Percentiles rank a stretch among this genome's conserved stretches.
These are phyloP conservation scores for Apiospora hydei DNA, from an alignment of 2,329 filamentous ascomycete species.

Conservation along the genomic window DNA sequence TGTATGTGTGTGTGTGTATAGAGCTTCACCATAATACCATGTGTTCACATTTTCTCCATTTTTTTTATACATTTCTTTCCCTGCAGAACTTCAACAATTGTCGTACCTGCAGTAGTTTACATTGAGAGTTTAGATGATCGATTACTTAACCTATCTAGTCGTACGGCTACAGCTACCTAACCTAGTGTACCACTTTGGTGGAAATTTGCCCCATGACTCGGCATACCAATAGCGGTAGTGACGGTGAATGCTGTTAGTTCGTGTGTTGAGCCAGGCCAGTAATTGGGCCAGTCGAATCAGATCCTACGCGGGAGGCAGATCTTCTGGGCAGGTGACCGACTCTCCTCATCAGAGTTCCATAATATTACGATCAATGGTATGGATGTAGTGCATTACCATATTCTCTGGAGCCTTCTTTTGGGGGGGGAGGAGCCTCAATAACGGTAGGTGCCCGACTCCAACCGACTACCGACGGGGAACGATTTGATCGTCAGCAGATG, in stretches of 20 bases:
- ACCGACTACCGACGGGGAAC: not conserved
- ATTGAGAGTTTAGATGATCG: slow-evolving; percentile 16
- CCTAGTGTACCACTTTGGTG: not conserved
- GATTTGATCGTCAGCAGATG: not conserved
- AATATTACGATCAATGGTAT: not conserved
- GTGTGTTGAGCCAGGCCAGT: not conserved
- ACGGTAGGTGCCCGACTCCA: no score
- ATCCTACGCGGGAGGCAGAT: not conserved
- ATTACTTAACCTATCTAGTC: not conserved
- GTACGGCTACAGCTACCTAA: not conserved
- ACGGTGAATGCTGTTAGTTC: not conserved
- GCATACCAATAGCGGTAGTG: not conserved
- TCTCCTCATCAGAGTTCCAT: not conserved
- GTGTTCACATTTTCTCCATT: slow-evolving; percentile 20
- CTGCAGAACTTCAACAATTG: not conserved
- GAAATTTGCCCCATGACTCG: not conserved
- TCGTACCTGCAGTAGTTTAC: slow-evolving; percentile 20
- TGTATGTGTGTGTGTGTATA: slow-evolving; percentile 12
- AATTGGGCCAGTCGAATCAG: not conserved
- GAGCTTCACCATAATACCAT: slow-evolving; percentile 25
- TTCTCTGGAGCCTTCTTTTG: not conserved
- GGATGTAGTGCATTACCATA: not conserved
- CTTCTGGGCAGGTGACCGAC: not conserved
- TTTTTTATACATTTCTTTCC: not conserved
- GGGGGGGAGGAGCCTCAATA: not conserved